Conservation (phyloP, 2,329 filamentous ascomycete genomes). For the Microcera coccophila region DNA sequence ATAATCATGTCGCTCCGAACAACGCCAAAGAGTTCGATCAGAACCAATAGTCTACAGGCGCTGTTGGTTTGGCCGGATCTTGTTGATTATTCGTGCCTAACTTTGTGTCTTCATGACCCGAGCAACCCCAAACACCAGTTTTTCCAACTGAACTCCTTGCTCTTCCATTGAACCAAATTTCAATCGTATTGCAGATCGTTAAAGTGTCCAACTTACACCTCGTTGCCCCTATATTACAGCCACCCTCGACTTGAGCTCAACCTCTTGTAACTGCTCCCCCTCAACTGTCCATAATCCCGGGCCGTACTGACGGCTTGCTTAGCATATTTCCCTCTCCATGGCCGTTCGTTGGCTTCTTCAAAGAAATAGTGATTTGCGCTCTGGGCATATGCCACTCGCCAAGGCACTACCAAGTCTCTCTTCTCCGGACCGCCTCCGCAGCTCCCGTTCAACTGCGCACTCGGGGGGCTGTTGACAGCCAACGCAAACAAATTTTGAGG, state of each 20-base stretch:
- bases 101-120: no score
- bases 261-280: slow-evolving; percentile 26
- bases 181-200: no score
- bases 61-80: no score
- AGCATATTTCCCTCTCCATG: slow-evolving; percentile 26
- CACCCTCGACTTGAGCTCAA: slow-evolving; percentile 26
- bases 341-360: slow-evolving; percentile 32
- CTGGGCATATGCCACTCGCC: slow-evolving; percentile 38
- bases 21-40: no score
- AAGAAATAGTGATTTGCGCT: slow-evolving; percentile 43
- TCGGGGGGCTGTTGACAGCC: slow-evolving; percentile 57
- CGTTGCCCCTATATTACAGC: no score
- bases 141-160: no score
- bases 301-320: slow-evolving; percentile 34
- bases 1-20: no score
- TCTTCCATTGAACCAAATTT: no score
- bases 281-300: slow-evolving; percentile 13
- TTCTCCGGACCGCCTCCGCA: slow-evolving; percentile 37
- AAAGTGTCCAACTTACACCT: no score
- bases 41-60: no score
- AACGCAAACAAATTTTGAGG: slow-evolving; percentile 71
- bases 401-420: slow-evolving; percentile 38
- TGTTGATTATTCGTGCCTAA: no score
- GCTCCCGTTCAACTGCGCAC: slow-evolving; percentile 33
- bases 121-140: no score